These are phyloP conservation scores for Aspergillus sp. DNA, from an alignment of 2,329 filamentous ascomycete genomes.

Conservation along the genomic window DNA sequence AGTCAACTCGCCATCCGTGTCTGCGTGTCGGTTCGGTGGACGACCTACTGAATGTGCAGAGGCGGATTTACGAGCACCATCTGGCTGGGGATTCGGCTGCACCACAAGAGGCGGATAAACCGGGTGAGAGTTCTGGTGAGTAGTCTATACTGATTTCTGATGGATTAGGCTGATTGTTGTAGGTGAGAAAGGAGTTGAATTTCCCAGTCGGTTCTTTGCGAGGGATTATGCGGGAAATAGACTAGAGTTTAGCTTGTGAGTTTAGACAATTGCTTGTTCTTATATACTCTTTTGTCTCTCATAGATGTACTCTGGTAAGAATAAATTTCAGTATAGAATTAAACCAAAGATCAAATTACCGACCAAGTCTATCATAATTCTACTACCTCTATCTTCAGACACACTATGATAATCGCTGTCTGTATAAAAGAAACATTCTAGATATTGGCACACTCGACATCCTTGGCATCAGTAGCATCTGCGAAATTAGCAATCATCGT, in stretches of 20 bases:
- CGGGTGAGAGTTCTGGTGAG: conserved; percentile 45
- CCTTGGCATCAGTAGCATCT: no score
- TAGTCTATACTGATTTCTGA: conserved; percentile 1
- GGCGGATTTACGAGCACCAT: conserved; percentile 50
- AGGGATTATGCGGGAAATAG: conserved; percentile 54
- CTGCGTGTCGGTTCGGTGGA: conserved; percentile 49
- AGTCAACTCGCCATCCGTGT: conserved; percentile 53
- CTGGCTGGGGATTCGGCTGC: conserved; percentile 45
- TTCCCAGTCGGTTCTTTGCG: conserved; percentile 59
- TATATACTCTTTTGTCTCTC: no score
- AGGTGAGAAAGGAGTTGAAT: conserved; percentile 54
- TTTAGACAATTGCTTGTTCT: not conserved
- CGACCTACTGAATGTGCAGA: conserved; percentile 45
- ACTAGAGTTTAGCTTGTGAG: conserved; percentile 49
- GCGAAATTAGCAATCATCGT: no score
- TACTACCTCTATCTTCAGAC: no score
- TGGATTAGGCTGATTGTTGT: conserved; percentile 10
- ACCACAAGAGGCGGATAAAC: conserved; percentile 52
- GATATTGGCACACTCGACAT: no score
- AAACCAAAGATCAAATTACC: no score
- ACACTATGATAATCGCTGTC: no score
- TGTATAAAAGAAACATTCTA: no score
- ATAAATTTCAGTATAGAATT: no score
- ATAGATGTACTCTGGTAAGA: no score
- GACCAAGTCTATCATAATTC: no score